phyloP scores from a whole-genome alignment of 78 protist genomes.

The Pigoraptor vietnamica region DNA sequence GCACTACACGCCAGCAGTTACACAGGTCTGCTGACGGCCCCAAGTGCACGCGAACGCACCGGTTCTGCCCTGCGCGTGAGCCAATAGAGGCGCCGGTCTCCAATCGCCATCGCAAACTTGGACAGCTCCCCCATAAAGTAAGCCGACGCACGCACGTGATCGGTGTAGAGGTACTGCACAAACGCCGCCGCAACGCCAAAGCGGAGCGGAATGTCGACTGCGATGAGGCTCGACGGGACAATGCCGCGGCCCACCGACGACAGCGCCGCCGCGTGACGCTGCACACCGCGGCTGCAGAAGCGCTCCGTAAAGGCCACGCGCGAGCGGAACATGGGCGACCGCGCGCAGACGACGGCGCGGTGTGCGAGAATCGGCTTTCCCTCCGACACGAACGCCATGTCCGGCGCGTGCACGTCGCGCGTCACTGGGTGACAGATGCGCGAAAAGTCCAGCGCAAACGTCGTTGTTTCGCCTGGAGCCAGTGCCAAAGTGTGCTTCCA shows the following conservation, averaged over 20 bases:
- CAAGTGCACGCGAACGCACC: background rate
- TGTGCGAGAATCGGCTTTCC: background rate
- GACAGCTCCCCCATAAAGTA: background rate
- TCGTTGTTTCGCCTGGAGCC: constrained; percentile 6
- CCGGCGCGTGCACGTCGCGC: background rate
- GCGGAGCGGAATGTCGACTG: background rate
- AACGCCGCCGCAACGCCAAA: background rate
- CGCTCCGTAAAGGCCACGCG: background rate
- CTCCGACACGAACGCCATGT: background rate
- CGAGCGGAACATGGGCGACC: background rate
- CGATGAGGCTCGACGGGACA: background rate
- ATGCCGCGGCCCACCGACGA: background rate
- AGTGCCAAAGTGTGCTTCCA: constrained; percentile 45
- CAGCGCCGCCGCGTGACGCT: background rate
- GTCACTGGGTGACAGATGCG: background rate
- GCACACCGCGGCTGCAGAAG: background rate
- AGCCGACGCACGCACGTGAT: background rate
- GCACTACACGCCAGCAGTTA: background rate
- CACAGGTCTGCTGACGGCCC: background rate
- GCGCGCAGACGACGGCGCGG: background rate
- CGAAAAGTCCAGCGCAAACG: constrained; percentile 59
- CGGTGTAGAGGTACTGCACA: background rate
- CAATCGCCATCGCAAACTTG: background rate
- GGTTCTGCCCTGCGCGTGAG: background rate
- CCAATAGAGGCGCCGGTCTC: background rate